Evolutionary conservation across 345 rosid species (phyloP).

Genomic region (Populus ilicifolia): DNA sequence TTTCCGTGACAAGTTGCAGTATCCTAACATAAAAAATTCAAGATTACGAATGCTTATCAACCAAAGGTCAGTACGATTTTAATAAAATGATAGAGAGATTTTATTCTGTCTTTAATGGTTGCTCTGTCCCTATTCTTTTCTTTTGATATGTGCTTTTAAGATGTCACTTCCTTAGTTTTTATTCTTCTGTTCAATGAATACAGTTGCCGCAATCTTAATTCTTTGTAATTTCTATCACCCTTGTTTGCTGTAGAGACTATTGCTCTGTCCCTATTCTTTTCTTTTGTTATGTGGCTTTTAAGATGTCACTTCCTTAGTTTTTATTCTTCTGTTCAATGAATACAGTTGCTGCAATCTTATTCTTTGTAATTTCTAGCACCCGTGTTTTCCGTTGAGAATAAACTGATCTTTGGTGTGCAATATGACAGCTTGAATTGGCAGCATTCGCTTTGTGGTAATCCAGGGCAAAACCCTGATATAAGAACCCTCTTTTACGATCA

Average conservation of each 20-base stretch:
- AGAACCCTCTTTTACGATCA: slow-evolving; percentile 42
- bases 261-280: too few species aligned
- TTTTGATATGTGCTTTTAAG: not conserved
- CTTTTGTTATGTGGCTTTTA: not conserved
- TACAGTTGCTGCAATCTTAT: not conserved
- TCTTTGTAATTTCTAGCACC: not conserved
- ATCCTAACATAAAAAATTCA: slow-evolving; percentile 24
- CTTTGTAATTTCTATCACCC: not conserved
- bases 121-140: not conserved
- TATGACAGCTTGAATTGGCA: slow-evolving; percentile 49
- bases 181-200: not conserved
- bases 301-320: not conserved
- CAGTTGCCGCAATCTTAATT: not conserved
- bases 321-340: not conserved
- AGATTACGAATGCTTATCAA: slow-evolving; percentile 35
- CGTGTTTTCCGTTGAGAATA: not conserved
- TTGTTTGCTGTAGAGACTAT: not conserved
- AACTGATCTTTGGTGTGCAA: slow-evolving; percentile 9
- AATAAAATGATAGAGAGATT: not conserved
- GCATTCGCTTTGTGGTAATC: slow-evolving; percentile 36
- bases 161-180: not conserved
- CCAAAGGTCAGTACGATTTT: slow-evolving; percentile 29
- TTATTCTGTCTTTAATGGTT: not conserved
- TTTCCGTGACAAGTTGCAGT: slow-evolving; percentile 21
- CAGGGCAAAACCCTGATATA: slow-evolving; percentile 36